Base-by-base conservation (phyloP, 2,329 filamentous ascomycete genomes). In the Allantophomopsis cytisporea region DNA sequence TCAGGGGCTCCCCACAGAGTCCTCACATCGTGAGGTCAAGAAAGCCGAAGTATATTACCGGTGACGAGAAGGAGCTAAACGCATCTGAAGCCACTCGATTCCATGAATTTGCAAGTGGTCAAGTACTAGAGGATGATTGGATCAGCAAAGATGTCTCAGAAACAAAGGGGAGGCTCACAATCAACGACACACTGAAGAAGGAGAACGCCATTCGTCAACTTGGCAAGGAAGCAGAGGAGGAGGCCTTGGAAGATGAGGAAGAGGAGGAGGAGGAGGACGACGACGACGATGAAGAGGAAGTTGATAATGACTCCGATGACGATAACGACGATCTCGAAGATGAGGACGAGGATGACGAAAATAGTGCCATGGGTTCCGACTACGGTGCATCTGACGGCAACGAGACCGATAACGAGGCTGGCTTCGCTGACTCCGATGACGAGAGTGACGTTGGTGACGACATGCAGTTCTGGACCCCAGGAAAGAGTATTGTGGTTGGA, bases 61-160 rank as follows among this genome's bases (percentile, higher is more conserved):
- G 50, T 18, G 49, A 52, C 28, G 51, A 55, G 21, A 45, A 49
- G 15, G 50, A 46, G 17, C 39, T 57, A 11, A 42, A 51, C 23
- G 45, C 44, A 14, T 57, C 53, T 2, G 73, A 80, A 45, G 66
- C 68, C 18, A 76, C 63, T 54, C 76, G 64, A 37, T 96, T 95
- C 55, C 85, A 95, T 56, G 89, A 94, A 53, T 96, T 96, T 57
- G 89, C 85, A 34, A 87, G 82, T 55, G 87, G 84, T 37, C 71
- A 78, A 42, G 69, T 81, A 32, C 76, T 85, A 42, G 83, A 91
- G 45, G 88, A 95, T 42, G 88, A 94, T 51, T 98, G 91, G 91
- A 84, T 93, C 21, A 66, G 66, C 13, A 76, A 81, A 41, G 80
- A 84, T 51, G 66, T 73, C 28, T 68, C 71, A 7, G 71, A 73